Conservation (phyloP, 805 yeast species). For the Ogataea pignaliae region DNA sequence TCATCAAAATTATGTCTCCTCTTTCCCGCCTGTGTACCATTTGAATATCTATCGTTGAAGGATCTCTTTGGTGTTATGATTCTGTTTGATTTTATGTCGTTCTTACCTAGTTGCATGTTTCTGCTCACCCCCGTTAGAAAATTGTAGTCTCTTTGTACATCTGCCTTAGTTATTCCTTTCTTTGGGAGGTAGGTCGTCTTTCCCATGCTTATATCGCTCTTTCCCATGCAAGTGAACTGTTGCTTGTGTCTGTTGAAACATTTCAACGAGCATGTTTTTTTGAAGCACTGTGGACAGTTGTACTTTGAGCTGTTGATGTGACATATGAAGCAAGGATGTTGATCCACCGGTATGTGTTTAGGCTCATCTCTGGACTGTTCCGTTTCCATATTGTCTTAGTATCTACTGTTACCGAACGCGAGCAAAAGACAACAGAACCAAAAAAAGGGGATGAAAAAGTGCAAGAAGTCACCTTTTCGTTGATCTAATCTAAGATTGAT, state of each 20-base stretch:
- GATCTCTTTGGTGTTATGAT: conserved; percentile 25
- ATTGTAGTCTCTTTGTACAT: conserved; percentile 80
- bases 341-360: not conserved
- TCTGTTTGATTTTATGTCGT: conserved; percentile 46
- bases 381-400: too few species aligned
- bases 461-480: too few species aligned
- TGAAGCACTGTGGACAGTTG: conserved; percentile 74
- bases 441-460: too few species aligned
- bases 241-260: conserved; percentile 73
- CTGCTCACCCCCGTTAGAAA: conserved; percentile 61
- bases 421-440: too few species aligned
- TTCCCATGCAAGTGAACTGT: conserved; percentile 61
- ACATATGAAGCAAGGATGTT: conserved; percentile 43
- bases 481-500: too few species aligned
- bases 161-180: conserved; percentile 38
- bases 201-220: conserved; percentile 37
- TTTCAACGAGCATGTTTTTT: conserved; percentile 60
- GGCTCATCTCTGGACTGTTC: too few species aligned
- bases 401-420: too few species aligned
- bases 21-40: conserved; percentile 24
- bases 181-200: conserved; percentile 53
- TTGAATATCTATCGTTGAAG: conserved; percentile 9
- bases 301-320: conserved; percentile 46
- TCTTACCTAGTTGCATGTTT: conserved; percentile 51
- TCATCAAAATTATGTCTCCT: conserved; percentile 26